Percentiles rank a stretch among this genome's conserved stretches.
phyloP scores from a whole-genome alignment of 1,139 yeast species.

The Magnusiomyces suaveolens region DNA sequence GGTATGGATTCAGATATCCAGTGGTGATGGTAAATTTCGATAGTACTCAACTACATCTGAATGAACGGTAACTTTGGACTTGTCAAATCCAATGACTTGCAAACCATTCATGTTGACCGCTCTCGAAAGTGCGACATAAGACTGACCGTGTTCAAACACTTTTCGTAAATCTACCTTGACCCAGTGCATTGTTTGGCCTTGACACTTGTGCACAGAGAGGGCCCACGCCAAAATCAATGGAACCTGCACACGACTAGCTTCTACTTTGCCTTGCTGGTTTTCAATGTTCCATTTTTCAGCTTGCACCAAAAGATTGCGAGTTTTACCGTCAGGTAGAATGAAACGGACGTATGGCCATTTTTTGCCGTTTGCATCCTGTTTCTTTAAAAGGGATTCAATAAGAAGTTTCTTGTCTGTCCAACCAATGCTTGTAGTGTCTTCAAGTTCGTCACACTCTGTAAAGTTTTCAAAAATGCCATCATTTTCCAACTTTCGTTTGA shows the following conservation, averaged over 20 bases:
- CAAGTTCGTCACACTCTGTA: conserved; percentile 15
- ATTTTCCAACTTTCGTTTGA: neutral
- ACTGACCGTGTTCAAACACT: conserved; percentile 89
- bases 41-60: conserved; percentile 56
- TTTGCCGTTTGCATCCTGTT: conserved; percentile 14
- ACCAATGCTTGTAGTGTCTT: conserved; percentile 11
- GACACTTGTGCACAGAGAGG: conserved; percentile 87
- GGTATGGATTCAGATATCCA: conserved; percentile 8
- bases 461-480: conserved; percentile 13
- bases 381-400: conserved; percentile 28
- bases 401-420: conserved; percentile 19
- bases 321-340: conserved; percentile 57
- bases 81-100: conserved; percentile 63
- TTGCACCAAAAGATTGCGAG: conserved; percentile 61
- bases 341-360: conserved; percentile 69
- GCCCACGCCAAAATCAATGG: conserved; percentile 95
- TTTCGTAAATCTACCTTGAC: conserved; percentile 70
- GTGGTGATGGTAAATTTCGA: conserved; percentile 8
- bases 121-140: conserved; percentile 84
- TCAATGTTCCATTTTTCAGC: conserved; percentile 69
- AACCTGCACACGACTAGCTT: conserved; percentile 50
- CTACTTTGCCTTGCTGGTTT: conserved; percentile 44
- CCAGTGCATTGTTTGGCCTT: conserved; percentile 82
- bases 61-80: conserved; percentile 50
- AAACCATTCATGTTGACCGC: conserved; percentile 73